Base-by-base conservation (phyloP, 1,139 yeast genomes). In the Yamadazyma triangularis region DNA sequence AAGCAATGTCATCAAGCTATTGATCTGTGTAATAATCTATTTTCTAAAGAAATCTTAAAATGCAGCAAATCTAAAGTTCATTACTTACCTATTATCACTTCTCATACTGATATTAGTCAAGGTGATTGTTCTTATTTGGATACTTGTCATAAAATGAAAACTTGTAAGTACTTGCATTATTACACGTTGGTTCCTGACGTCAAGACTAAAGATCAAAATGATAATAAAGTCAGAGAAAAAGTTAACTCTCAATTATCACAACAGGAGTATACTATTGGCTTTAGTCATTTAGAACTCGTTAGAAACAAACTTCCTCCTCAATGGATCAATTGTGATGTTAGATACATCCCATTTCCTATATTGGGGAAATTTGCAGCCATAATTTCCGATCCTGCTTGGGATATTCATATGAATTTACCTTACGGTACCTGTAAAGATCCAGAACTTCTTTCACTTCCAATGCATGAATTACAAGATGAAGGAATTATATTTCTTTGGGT, bases 51-150 rank as follows among this genome's bases (percentile, higher is more conserved):
- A n/a, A 39, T 55, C 1, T 46, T 41, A 32, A 44, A 48, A 24
- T 83, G 91, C 45, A 47, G 70, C 8, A 56, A 60, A 24, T 44
- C 45, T 0, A 76, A 73, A 38, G 69, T 74, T 30, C 93, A 83
- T 52, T 78, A 64, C 45, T 58, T 83, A 18, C 88, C 89, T 1
- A 64, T 81, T 12, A 55, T 77, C 27, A 70, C 66, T 26, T 47
- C 47, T 20, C 62, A 66, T 23, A 67, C 96, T 0, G 96, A 89
- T 47, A 35, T 57, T 1, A 58, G 67, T 14, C 55, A 86, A n/a
- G 97, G 96, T 1, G 96, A 89, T 53, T 89, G 97, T 49, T 88
- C 96, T 4, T 89, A 89, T 49, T 66, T 89, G 40, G 96, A 89
- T 51, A 88, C 96, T 1, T 89, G 97, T 48, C 95, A 86, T 57